Evolutionary conservation across 2,329 filamentous ascomycete genomes (phyloP).

Genomic region (Phaeomoniella chlamydospora): DNA sequence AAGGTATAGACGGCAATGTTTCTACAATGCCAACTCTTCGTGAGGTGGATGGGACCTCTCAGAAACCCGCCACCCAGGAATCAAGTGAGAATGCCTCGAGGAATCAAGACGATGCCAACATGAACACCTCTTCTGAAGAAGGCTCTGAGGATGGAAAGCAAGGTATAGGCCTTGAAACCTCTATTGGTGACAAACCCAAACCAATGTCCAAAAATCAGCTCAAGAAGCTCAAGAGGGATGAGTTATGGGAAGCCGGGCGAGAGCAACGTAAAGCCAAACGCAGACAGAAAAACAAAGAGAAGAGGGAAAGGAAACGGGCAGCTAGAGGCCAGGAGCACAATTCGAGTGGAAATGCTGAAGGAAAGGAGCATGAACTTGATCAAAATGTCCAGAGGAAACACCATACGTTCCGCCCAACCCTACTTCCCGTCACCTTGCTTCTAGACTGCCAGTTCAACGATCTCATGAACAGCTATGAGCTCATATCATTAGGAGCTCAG

Average conservation of each 20-base stretch:
- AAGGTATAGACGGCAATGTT: slow-evolving; percentile 5
- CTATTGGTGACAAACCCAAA: slow-evolving; percentile 3
- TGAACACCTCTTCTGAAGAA: too few species aligned
- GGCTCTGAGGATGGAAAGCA: slow-evolving; percentile 6
- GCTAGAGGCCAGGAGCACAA: slow-evolving; percentile 19
- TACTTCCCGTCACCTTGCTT: slow-evolving; percentile 65
- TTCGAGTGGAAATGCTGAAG: slow-evolving; percentile 12
- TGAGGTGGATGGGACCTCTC: background rate
- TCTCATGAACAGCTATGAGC: slow-evolving; percentile 76
- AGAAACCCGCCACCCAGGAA: slow-evolving; percentile 4
- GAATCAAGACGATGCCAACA: slow-evolving; percentile 20
- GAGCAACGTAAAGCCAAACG: slow-evolving; percentile 42
- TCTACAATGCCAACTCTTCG: background rate
- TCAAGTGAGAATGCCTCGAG: too few species aligned
- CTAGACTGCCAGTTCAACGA: slow-evolving; percentile 88
- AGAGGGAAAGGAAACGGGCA: slow-evolving; percentile 33
- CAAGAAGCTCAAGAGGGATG: slow-evolving; percentile 60
- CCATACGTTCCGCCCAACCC: slow-evolving; percentile 24
- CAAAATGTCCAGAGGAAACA: slow-evolving; percentile 5
- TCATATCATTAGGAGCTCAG: slow-evolving; percentile 69
- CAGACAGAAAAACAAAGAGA: slow-evolving; percentile 40
- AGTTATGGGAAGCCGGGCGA: slow-evolving; percentile 63
- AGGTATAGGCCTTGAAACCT: slow-evolving; percentile 1
- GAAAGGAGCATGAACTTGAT: slow-evolving; percentile 3
- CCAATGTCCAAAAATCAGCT: slow-evolving; percentile 69